Percentiles rank a stretch among this genome's conserved stretches.
Conservation (phyloP, 1,284 basidiomycete species). For the Cutaneotrichosporon dermatis region DNA sequence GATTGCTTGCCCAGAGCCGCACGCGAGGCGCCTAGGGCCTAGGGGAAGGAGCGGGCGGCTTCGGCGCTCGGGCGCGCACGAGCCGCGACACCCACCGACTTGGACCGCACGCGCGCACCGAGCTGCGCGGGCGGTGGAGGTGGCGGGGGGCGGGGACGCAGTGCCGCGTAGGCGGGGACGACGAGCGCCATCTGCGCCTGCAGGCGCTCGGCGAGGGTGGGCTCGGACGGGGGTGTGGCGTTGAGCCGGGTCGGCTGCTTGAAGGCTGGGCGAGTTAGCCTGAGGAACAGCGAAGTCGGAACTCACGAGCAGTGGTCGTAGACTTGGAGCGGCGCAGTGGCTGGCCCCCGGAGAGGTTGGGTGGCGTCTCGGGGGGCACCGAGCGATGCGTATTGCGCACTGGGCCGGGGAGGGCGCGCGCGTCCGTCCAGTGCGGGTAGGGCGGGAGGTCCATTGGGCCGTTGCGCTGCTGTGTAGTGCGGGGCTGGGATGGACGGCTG, state of each 20-base stretch:
- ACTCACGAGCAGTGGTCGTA: background rate
- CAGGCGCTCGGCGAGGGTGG: background rate
- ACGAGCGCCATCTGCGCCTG: background rate
- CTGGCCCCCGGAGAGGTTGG: background rate
- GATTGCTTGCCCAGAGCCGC: too few relatives aligned
- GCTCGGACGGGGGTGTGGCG: conserved; percentile 5
- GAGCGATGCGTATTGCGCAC: background rate
- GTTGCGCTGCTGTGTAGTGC: background rate
- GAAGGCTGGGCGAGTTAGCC: conserved; percentile 6
- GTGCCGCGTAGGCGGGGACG: conserved; percentile 6
- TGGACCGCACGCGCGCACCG: background rate
- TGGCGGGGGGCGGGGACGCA: background rate
- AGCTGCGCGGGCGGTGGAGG: background rate
- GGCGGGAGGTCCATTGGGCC: background rate
- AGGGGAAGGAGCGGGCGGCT: too few relatives aligned
- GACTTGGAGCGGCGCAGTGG: background rate
- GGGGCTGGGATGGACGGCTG: too few relatives aligned
- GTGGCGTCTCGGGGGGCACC: background rate
- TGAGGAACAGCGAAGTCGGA: too few relatives aligned
- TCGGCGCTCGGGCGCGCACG: too few relatives aligned
- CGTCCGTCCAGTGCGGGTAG: background rate
- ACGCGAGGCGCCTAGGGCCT: too few relatives aligned
- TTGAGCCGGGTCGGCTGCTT: conserved; percentile 7
- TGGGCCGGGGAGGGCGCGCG: background rate
- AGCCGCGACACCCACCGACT: too few relatives aligned